Base-by-base conservation (phyloP, 352 stramenopile species). In the Pythium oligandrum region DNA sequence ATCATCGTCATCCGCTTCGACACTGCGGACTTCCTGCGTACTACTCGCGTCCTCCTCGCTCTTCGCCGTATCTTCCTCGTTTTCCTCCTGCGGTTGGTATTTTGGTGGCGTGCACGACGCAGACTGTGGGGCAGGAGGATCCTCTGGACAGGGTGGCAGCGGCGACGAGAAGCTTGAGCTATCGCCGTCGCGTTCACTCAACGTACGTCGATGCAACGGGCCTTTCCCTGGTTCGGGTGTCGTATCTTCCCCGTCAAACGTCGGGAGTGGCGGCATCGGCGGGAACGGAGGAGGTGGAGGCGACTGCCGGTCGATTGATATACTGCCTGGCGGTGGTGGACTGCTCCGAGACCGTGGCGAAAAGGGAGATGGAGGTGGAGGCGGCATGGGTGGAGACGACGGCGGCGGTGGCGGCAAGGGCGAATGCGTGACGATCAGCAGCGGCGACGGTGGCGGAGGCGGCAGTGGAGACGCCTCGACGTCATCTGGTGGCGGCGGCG, bases 121-220 rank as follows among this genome's bases (percentile, higher is more conserved):
- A 2, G 80, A 78, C 5, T 73, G 75, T 33, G 80, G 78, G 36
- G 70, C 78, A 8, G 75, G 78, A 6, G 59, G 78, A 35, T 90
- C 79, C 50, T 91, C 80, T 6, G 80, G 80, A 56, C 78, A 91
- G 3, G 80, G 80, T 26, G 80, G 80, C 46, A 91, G 57, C 8
- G 80, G 80, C 9, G 80, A 91, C 26, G 78, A 91, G 51, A 89
- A 91, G 44, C 70, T 79, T 44, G 78, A 84, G 61, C 71, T 83
- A 33, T 42, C 57, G 17, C 59, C 53, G 40, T 66, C 53, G 34
- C 44, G 43, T n/a, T n/a, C 43, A 1, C 17, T 11, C 43, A 42
- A 42, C 7, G 38, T 42, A 8, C 43, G 12, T 40, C 53, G 2
- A 6, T 51, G 33, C 59, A 46, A 7, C 40, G 42, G 6, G 46